Evolutionary conservation across 1,139 yeast species (phyloP), one percentile per base, ranked within the genome.

Genomic region (Geotrichum bryndzae): DNA sequence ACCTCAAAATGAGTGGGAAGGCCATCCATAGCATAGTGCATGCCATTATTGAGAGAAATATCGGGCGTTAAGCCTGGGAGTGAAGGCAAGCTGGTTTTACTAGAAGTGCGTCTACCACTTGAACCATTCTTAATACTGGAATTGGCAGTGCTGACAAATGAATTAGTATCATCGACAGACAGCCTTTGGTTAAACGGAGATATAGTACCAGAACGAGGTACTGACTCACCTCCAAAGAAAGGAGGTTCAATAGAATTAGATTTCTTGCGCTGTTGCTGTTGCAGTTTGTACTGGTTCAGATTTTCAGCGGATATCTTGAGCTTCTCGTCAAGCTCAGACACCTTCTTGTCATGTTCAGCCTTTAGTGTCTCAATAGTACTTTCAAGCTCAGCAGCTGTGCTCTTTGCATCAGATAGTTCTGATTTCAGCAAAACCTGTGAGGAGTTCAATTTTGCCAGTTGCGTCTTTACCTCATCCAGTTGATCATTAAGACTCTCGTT

Each of bases 401-500:
- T 35, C 15, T 57, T 53, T 2, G 59, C 57, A 18, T 59, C 60
- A 22, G 31, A 33, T 23, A 58, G 54, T 29, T 64, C 62, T 25
- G 45, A 29, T 38, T 56, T 51, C 8, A 57, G 56, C 35, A 51
- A 50, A 22, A 46, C 41, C 25, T 54, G 60, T n/a, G 48, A 46
- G 57, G n/a, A 51, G 54, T 61, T 53, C 11, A 61, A 53, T 41
- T 59, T 57, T 4, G 58, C 57, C 11, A 51, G 46, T 45, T 53
- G 48, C 18, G 61, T 51, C 23, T 72, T 71, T 6, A 71, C 55
- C 48, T 74, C 76, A 13, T 73, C 74, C 1, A 70, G 58, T 59
- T 74, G 74, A 11, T 68, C 70, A 56, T 56, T 68, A 68, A 54
- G 73, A 53, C 45, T 68, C 64, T 68, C 68, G 51, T 70, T 66